Conservation (phyloP, 2,329 filamentous ascomycete species). For the Cladosporium sp. region DNA sequence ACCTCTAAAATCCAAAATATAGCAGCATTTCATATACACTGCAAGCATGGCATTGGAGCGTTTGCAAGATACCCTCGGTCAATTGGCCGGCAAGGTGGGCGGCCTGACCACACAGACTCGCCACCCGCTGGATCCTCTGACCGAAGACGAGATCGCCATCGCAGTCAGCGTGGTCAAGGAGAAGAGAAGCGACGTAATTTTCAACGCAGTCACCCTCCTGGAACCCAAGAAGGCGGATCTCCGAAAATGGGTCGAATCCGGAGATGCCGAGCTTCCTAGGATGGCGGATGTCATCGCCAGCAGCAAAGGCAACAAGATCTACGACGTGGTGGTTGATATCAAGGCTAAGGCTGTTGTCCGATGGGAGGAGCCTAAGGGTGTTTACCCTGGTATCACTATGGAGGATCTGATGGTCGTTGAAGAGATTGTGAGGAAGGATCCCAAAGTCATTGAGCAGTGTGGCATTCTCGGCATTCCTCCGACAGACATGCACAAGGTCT, state of each 20-base stretch:
- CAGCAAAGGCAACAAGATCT: slow-evolving; percentile 66
- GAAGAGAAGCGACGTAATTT: slow-evolving; percentile 63
- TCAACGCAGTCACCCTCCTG: slow-evolving; percentile 75
- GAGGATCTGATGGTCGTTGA: slow-evolving; percentile 79
- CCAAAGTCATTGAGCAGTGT: slow-evolving; percentile 85
- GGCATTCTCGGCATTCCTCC: slow-evolving; percentile 68
- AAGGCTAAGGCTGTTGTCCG: slow-evolving; percentile 56
- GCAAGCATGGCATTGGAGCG: not conserved
- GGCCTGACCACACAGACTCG: slow-evolving; percentile 27
- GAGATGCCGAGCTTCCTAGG: slow-evolving; percentile 47
- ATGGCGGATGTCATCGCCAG: slow-evolving; percentile 76
- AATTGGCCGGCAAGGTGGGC: not conserved
- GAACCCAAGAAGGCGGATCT: slow-evolving; percentile 80
- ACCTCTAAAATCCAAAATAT: not conserved
- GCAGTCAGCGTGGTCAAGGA: slow-evolving; percentile 61
- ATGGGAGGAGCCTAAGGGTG: slow-evolving; percentile 66
- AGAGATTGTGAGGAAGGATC: slow-evolving; percentile 63
- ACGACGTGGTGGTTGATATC: slow-evolving; percentile 71
- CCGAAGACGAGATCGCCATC: slow-evolving; percentile 61
- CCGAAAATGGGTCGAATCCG: slow-evolving; percentile 65
- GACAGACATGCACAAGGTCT: slow-evolving; percentile 85
- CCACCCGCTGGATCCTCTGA: slow-evolving; percentile 72
- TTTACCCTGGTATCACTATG: slow-evolving; percentile 83
- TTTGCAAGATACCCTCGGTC: not conserved
- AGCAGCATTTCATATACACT: not conserved